A percentile compares a stretch with the other conserved stretches of the same genome.
Evolutionary conservation across 257 asterid species (phyloP).

Genomic region (Pogostemon cablin): DNA sequence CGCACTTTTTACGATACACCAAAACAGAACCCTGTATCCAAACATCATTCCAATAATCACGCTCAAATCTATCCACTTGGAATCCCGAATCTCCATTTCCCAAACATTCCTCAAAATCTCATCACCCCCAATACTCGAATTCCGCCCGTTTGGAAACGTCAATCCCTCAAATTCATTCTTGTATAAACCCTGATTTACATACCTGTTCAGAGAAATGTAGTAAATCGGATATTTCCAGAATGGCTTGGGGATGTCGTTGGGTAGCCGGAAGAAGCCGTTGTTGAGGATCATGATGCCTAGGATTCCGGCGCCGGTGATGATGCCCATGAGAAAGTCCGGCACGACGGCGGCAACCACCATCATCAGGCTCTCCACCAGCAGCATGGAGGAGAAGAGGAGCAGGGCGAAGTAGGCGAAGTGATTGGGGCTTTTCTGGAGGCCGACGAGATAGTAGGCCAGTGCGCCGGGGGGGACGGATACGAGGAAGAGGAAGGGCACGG

Average conservation of each 20-base stretch:
- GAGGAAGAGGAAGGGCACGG: conserved; percentile 43
- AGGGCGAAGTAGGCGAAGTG: conserved; percentile 45
- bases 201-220: conserved; percentile 45
- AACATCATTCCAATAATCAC: conserved; percentile 46
- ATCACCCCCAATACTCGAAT: conserved; percentile 37
- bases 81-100: conserved; percentile 42
- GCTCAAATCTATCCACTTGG: conserved; percentile 49
- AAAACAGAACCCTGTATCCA: conserved; percentile 39
- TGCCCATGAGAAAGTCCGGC: conserved; percentile 47
- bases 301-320: conserved; percentile 51
- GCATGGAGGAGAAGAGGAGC: conserved; percentile 45
- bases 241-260: conserved; percentile 43
- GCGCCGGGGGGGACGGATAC: conserved; percentile 46
- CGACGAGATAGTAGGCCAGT: conserved; percentile 47
- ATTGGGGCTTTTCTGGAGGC: conserved; percentile 39
- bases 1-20: conserved; percentile 31
- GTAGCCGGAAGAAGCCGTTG: conserved; percentile 52
- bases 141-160: conserved; percentile 33
- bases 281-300: conserved; percentile 48
- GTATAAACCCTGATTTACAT: conserved; percentile 50
- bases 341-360: conserved; percentile 51
- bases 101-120: conserved; percentile 39
- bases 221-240: conserved; percentile 50
- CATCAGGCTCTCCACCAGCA: conserved; percentile 58
- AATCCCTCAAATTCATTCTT: conserved; percentile 53